Base-by-base conservation (phyloP, 768 basidiomycete genomes). In the Boletus huronensis region DNA sequence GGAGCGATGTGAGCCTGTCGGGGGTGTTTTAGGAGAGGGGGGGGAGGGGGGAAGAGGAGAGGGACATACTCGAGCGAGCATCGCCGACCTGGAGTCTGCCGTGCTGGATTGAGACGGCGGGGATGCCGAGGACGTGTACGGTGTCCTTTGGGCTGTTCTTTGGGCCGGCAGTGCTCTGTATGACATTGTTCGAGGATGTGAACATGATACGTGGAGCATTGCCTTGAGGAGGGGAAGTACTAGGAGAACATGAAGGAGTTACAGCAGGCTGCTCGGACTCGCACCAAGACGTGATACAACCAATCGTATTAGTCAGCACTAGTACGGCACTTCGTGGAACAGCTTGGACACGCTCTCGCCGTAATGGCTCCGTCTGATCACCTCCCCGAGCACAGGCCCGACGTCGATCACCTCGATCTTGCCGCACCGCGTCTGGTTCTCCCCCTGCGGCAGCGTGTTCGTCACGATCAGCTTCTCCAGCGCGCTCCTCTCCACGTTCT, bases 391-490 rank as follows among this genome's bases (percentile, higher is more conserved):
- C 61, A 98, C 93, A 19, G 88, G 85, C 25, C 93, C 92, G 60
- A 99, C 87, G 75, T 98, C 95, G 62, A 99, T 87, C 50, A 94
- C 91, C 74, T 94, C 92, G 40, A 99, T 83, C 74, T 93, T 91
- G 40, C 72, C 71, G 72, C 90, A 92, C 50, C 68, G 71, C 36
- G 75, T 80, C 70, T 84, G 80, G 73, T 95, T 91, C 63, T 77
- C 84, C 48, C 79, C 67, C 72, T 98, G 97, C 50, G 97, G 97
- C 38, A 98, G 82, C 71, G 95, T 97, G 77, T 99, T 99, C 66
- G 97, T 98, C 66, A 99, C 96, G 53, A 98, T 93, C 69, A 99
- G 75, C 78, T 96, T 93, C 74, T 93, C 88, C 67, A 99, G 79
- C 51, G 81, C 80, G 55, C 90, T 89, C 62, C 77, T 78, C 63